Evolutionary conservation across 2,329 filamentous ascomycete species (phyloP), one percentile per base, ranked within the genome.

Genomic region (Leptographium radiaticola): DNA sequence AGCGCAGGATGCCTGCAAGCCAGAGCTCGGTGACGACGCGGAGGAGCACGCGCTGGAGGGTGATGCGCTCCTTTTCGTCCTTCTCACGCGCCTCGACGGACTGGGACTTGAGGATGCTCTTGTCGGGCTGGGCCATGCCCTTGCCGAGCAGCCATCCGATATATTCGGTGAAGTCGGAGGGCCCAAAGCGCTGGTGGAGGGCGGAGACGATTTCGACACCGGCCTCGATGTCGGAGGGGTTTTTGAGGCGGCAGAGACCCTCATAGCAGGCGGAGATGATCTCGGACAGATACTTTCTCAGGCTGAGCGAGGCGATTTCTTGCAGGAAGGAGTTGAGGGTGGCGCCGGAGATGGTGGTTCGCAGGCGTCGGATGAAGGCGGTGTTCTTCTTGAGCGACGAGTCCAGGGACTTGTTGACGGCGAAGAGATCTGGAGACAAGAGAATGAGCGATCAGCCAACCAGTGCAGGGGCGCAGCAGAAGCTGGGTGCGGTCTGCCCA

Each of bases 361-460:
- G 87, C 54, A 97, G 77, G 64, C 91, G 88, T 71, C 95, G 96
- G 66, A 97, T 97, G 68, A 97, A 96, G 60, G 90, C 89, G 5
- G 91, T 97, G 64, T 97, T 97, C 75, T 96, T 97, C 73, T 95
- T 96, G 68, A 97, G 77, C 51, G 90, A 93, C 52, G 91, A 95
- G 69, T 97, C 91, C 64, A 97, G 84, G 34, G 87, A 86, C 65
- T 80, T 79, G 68, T 81, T 83, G 61, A 93, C 83, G 53, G 80
- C 71, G 64, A 94, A 89, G 58, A 94, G 72, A 73, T 87, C 89
- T 94, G 50, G 31, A 53, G 31, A 53, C n/a, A 20, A 44, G 51
- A 53, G 48, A 58, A 61, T 62, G 43, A 51, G 34, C 31, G 20
- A 16, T 4, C 12, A 13, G 25, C 34, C 10, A 31, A 25, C 9